Base-by-base conservation (phyloP, 2,329 filamentous ascomycete genomes). In the Microcyclospora pomicola region DNA sequence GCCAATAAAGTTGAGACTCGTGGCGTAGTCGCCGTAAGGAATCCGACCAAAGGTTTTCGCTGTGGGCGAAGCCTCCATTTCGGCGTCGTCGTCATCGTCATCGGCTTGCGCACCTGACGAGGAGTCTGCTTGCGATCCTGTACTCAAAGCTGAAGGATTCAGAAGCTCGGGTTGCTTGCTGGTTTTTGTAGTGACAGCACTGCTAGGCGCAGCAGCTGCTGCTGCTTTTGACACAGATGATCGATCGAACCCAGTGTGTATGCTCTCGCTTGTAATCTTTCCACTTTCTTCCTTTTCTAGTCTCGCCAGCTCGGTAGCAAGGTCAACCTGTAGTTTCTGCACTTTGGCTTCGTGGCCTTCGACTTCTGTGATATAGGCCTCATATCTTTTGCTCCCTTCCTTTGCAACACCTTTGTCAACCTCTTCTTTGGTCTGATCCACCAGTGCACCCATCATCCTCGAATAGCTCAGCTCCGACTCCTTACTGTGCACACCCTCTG, bases 371-470 rank as follows among this genome's bases (percentile, higher is more conserved):
- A 92, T 68, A 66, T 92, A 95, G 37, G 73, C 79, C 34, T 73
- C 68, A 56, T 82, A 86, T 36, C 82, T 67, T 49, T 79, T 47
- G 2, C 39, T 15, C 5, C 52, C 53, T 34, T 59, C 73, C 14
- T 73, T 69, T 0, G 73, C 69, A 60, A 81, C 81, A 14, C 59
- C 55, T 55, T 86, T 82, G 39, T 87, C 82, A 28, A 94, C 69
- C 36, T 81, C 75, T 48, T 83, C 77, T 61, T 94, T 95, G 31
- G 96, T 86, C 61, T 93, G 82, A 53, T 98, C 91, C 14, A 96
- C 73, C 51, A 98, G 63, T n/a, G 80, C 77, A n/a, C 83, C 83
- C 81, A 98, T 87, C 91, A 98, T 98, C 67, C 92, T 85, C 30
- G 85, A 91, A 57, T 94, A 98, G 11, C 79, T 81, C 50, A 83